Evolutionary conservation across 768 basidiomycete species (phyloP).

Genomic region (Trametes sanguinea): DNA sequence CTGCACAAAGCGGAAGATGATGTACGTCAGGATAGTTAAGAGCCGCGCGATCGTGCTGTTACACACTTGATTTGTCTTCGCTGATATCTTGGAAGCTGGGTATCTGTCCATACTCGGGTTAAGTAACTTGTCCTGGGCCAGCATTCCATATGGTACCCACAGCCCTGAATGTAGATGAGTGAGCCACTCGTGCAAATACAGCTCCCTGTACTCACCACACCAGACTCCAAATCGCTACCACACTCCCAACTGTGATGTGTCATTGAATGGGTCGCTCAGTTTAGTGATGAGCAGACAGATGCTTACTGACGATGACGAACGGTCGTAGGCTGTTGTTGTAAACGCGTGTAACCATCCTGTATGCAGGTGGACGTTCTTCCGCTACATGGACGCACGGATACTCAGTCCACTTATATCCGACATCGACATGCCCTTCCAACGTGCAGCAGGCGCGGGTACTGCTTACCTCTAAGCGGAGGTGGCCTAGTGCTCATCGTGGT

Average conservation of each 20-base stretch:
- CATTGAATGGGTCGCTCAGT: background rate
- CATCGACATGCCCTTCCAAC: background rate
- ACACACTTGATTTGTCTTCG: slow-evolving; percentile 52
- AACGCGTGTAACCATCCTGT: slow-evolving; percentile 57
- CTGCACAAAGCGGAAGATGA: slow-evolving; percentile 19
- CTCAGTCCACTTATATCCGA: background rate
- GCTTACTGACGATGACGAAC: slow-evolving; percentile 46
- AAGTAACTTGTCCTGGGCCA: background rate
- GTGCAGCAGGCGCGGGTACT: background rate
- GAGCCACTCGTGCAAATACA: slow-evolving; percentile 1
- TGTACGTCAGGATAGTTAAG: background rate
- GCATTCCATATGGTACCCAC: background rate
- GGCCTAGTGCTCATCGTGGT: slow-evolving; percentile 15
- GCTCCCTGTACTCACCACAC: slow-evolving; percentile 51
- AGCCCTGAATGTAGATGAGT: slow-evolving; percentile 22
- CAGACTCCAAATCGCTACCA: slow-evolving; percentile 61
- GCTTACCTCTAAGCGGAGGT: slow-evolving; percentile 18
- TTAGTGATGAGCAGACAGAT: background rate
- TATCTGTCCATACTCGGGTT: slow-evolving; percentile 43
- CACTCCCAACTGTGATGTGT: slow-evolving; percentile 36
- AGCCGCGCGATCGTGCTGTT: background rate
- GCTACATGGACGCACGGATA: background rate
- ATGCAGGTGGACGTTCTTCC: slow-evolving; percentile 46
- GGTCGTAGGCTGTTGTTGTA: slow-evolving; percentile 64
- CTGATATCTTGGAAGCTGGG: slow-evolving; percentile 59